Conservation (phyloP, 352 stramenopile genomes). For the Phytophthora niederhauseri region DNA sequence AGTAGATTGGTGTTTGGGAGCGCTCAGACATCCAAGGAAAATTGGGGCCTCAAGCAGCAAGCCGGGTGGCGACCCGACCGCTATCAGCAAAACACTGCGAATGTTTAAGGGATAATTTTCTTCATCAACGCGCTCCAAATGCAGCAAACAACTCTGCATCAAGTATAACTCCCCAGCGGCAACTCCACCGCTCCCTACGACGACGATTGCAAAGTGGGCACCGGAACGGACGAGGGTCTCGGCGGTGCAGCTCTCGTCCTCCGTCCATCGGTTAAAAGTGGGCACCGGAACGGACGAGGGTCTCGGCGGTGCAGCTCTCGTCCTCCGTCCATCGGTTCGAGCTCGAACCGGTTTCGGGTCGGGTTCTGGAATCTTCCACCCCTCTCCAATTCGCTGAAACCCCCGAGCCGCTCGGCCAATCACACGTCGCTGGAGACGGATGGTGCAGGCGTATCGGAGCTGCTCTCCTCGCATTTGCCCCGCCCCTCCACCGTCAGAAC, state of each 20-base stretch:
- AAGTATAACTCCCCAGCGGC: not conserved
- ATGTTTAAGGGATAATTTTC: slow-evolving; percentile 82
- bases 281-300: not conserved
- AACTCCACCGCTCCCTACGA: not conserved
- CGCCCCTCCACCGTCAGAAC: slow-evolving; percentile 54
- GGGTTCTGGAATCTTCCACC: slow-evolving; percentile 28
- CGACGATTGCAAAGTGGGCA: slow-evolving; percentile 8
- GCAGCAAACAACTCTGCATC: slow-evolving; percentile 7
- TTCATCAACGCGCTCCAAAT: slow-evolving; percentile 69
- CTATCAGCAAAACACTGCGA: slow-evolving; percentile 87
- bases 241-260: no score
- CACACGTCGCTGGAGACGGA: slow-evolving; percentile 9
- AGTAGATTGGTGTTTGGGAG: slow-evolving; percentile 1
- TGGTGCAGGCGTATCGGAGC: slow-evolving; percentile 15
- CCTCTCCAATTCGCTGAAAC: slow-evolving; percentile 21
- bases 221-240: no score
- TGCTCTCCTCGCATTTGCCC: not conserved
- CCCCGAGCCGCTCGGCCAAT: slow-evolving; percentile 1
- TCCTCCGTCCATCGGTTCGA: slow-evolving; percentile 22
- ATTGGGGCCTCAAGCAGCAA: slow-evolving; percentile 63
- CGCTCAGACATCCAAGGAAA: slow-evolving; percentile 69
- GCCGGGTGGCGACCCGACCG: slow-evolving; percentile 60
- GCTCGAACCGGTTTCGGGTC: not conserved
- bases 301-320: slow-evolving; percentile 2
- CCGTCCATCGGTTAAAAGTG: no score